These are phyloP conservation scores for Cryptosporidium canis DNA, from an alignment of 169 alveolate species.

Conservation along the genomic window DNA sequence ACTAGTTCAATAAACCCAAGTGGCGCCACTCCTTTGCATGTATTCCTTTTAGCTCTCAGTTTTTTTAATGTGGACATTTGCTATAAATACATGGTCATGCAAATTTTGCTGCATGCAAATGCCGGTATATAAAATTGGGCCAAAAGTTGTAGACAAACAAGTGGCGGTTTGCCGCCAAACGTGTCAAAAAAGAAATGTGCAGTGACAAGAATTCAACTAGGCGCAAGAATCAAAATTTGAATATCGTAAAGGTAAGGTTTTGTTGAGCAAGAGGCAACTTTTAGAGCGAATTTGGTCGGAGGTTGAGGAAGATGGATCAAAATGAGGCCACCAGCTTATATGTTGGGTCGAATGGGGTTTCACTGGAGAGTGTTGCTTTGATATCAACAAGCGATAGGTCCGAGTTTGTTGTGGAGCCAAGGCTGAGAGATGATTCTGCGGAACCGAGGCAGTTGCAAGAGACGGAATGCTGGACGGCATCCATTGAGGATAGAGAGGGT, in stretches of 20 bases:
- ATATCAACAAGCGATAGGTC: slow-evolving; percentile 12
- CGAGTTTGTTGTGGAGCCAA: slow-evolving; percentile 46
- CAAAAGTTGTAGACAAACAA: background rate
- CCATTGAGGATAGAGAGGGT: background rate
- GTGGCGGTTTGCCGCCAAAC: background rate
- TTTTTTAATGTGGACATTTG: background rate
- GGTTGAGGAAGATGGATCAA: background rate
- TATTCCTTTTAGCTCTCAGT: too few species aligned
- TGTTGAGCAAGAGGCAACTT: background rate
- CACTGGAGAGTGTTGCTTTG: slow-evolving; percentile 12
- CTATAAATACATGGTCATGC: too few species aligned
- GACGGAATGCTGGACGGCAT: background rate
- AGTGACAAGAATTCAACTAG: background rate
- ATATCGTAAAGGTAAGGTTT: background rate
- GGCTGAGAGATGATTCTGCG: background rate
- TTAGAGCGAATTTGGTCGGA: background rate
- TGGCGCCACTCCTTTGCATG: too few species aligned
- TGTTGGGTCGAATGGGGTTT: slow-evolving; percentile 20
- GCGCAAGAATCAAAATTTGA: background rate
- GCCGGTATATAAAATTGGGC: background rate
- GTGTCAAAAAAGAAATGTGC: background rate
- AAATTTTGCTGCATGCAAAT: background rate
- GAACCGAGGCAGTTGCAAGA: background rate
- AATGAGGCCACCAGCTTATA: background rate
- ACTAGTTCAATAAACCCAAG: too few species aligned